Percentiles rank a stretch among this genome's conserved stretches.
These are phyloP conservation scores for Penicillium capsulatum DNA, from an alignment of 2,329 filamentous ascomycete species.

Conservation along the genomic window DNA sequence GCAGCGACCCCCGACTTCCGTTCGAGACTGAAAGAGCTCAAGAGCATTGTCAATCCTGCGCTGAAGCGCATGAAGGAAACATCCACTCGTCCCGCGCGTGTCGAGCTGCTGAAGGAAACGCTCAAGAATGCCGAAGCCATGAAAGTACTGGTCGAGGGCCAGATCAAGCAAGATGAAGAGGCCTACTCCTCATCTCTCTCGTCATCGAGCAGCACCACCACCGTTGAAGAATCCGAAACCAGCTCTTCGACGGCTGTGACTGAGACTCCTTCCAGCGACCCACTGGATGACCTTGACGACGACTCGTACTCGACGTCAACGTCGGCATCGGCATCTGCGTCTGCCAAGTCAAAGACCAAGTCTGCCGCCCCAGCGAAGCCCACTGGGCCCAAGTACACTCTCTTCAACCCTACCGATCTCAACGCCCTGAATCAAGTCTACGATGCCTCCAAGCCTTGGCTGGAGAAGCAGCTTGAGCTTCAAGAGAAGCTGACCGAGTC, in stretches of 20 bases:
- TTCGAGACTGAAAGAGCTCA: constrained; percentile 69
- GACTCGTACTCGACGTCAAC: constrained; percentile 48
- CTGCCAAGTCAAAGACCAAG: constrained; percentile 33
- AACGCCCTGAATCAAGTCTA: constrained; percentile 59
- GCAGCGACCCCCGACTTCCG: constrained; percentile 72
- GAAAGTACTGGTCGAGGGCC: constrained; percentile 63
- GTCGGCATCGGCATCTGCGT: constrained; percentile 35
- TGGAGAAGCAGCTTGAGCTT: constrained; percentile 64
- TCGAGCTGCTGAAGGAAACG: constrained; percentile 65
- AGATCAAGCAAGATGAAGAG: constrained; percentile 68
- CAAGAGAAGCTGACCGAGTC: constrained; percentile 67
- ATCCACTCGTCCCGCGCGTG: constrained; percentile 63
- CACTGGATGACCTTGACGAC: constrained; percentile 75
- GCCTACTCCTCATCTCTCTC: constrained; percentile 54
- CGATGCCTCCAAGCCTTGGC: constrained; percentile 65
- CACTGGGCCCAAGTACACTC: constrained; percentile 55
- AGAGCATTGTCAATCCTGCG: constrained; percentile 72
- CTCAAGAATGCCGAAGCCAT: constrained; percentile 69
- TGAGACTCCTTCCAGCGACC: constrained; percentile 35
- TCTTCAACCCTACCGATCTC: constrained; percentile 72
- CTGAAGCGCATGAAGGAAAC: constrained; percentile 71
- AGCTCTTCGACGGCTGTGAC: constrained; percentile 45
- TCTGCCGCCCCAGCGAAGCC: constrained; percentile 34
- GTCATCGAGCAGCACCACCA: constrained; percentile 42
- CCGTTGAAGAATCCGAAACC: constrained; percentile 39